Percentiles rank a stretch among this genome's conserved stretches.
Evolutionary conservation across 2,329 filamentous ascomycete species (phyloP).

Genomic region (Pseudopyricularia cyperi): DNA sequence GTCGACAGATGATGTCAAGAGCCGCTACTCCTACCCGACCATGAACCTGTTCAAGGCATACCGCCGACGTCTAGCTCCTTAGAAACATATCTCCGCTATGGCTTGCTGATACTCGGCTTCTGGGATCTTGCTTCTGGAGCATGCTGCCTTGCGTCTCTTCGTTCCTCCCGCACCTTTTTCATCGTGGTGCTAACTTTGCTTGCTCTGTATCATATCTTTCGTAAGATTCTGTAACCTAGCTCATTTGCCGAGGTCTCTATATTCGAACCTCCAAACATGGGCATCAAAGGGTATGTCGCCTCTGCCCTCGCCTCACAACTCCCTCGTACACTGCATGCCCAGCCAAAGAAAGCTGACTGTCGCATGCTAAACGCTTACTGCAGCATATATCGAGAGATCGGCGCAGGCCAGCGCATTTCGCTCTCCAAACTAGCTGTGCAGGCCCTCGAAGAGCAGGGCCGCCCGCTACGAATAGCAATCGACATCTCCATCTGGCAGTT

Average conservation of each 20-base stretch:
- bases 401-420: slow-evolving; percentile 64
- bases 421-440: slow-evolving; percentile 72
- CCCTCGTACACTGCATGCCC: background rate
- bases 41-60: background rate
- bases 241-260: no score
- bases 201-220: no score
- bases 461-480: slow-evolving; percentile 75
- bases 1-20: background rate
- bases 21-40: background rate
- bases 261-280: slow-evolving; percentile 34
- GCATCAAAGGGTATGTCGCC: slow-evolving; percentile 47
- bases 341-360: slow-evolving; percentile 1
- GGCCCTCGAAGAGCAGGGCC: slow-evolving; percentile 54
- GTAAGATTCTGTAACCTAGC: background rate
- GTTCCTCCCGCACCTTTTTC: no score
- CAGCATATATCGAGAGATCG: slow-evolving; percentile 89
- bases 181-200: no score
- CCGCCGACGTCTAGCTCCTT: no score
- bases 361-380: slow-evolving; percentile 6
- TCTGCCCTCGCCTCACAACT: background rate
- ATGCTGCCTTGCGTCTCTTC: no score
- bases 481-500: slow-evolving; percentile 98
- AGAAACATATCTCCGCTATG: no score
- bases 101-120: no score
- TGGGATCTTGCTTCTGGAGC: no score